phyloP scores from a whole-genome alignment of 176 grass and related monocot genomes.

The Chloris gayana region DNA sequence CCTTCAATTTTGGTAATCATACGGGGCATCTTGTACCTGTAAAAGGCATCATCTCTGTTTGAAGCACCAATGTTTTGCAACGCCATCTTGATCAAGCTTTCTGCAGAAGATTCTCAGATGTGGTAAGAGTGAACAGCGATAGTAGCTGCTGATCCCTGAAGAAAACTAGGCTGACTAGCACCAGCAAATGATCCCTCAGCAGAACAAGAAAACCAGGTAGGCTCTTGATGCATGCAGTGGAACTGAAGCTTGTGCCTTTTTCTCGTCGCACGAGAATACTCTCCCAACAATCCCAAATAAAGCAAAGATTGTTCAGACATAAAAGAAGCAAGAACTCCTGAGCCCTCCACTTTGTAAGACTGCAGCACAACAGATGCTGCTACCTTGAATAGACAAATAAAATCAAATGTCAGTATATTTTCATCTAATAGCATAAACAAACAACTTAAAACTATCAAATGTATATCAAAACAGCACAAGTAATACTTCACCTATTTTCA shows the following conservation, averaged over 20 bases:
- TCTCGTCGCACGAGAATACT: conserved; percentile 49
- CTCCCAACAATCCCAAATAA: conserved; percentile 63
- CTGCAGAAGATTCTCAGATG: conserved; percentile 33
- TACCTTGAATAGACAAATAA: conserved; percentile 25
- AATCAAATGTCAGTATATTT: background rate
- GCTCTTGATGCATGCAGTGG: conserved; percentile 51
- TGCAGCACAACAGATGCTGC: conserved; percentile 31
- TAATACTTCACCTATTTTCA: background rate
- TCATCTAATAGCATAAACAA: background rate
- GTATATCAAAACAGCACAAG: too few species aligned
- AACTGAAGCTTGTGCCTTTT: conserved; percentile 45
- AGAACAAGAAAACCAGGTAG: conserved; percentile 33
- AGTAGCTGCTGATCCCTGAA: conserved; percentile 28
- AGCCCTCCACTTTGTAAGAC: conserved; percentile 51
- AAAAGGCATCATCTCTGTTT: conserved; percentile 92
- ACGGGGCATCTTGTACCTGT: conserved; percentile 92
- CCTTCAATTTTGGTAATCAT: conserved; percentile 90
- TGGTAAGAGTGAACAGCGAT: background rate
- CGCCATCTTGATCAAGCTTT: conserved; percentile 58
- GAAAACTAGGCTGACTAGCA: background rate
- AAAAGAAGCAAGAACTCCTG: conserved; percentile 53
- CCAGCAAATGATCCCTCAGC: conserved; percentile 16
- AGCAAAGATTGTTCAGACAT: conserved; percentile 60
- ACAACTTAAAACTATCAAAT: background rate
- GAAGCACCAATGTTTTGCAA: conserved; percentile 85